Evolutionary conservation across 148 eudicot genomes (phyloP).

Genomic region (Drosera capensis): DNA sequence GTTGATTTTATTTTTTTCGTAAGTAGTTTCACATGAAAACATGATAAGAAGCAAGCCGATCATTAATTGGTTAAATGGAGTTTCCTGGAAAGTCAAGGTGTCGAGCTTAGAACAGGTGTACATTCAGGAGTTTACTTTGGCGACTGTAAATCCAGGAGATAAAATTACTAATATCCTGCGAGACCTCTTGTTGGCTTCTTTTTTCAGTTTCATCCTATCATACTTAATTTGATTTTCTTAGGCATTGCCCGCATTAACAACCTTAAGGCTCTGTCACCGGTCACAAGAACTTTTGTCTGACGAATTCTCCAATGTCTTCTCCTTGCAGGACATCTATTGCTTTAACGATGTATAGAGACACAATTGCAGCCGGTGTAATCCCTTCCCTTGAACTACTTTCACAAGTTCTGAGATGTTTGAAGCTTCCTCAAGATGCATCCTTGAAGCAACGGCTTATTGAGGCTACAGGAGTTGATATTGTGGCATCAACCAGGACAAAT

Average conservation of each 20-base stretch:
- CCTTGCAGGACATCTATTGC: conserved; percentile 69
- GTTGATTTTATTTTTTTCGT: neutral
- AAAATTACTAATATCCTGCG: too few species aligned
- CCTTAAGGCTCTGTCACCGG: neutral
- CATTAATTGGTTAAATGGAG: too few species aligned
- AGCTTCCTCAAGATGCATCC: conserved; percentile 55
- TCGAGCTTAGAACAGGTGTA: too few species aligned
- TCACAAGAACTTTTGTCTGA: neutral
- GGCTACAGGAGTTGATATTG: conserved; percentile 38
- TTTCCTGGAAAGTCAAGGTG: too few species aligned
- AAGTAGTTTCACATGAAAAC: neutral
- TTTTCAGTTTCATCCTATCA: too few species aligned
- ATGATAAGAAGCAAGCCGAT: neutral
- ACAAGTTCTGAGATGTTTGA: conserved; percentile 71
- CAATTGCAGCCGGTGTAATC: conserved; percentile 47
- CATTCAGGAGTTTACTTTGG: too few species aligned
- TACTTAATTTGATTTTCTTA: too few species aligned
- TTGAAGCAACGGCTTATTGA: conserved; percentile 53
- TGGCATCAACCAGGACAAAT: conserved; percentile 38
- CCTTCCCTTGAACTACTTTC: conserved; percentile 61
- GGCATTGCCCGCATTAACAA: neutral
- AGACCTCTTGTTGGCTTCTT: too few species aligned
- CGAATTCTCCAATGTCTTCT: conserved; percentile 3
- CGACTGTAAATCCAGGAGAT: too few species aligned
- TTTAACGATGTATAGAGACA: conserved; percentile 70